Evolutionary conservation across 106 monocot genomes (phyloP), one percentile per base, ranked within the genome.

Genomic region (Dendrobium nobile): DNA sequence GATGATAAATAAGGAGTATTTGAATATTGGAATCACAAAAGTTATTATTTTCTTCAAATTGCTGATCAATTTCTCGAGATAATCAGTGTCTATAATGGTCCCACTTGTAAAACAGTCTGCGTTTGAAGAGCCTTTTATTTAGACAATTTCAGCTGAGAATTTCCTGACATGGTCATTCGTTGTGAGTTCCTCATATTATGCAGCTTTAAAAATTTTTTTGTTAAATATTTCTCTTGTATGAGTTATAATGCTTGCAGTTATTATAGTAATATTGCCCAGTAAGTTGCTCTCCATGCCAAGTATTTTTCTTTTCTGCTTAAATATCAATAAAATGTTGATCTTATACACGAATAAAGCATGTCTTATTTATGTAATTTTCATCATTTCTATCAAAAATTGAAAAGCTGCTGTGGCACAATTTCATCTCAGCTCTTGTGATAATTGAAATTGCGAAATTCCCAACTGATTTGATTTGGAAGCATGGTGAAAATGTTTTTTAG

Each of bases 21-120:
- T 64, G 64, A 37, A 64, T 26, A 6, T 9, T 0, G 28, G 22
- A 67, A 9, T 24, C 15, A 67, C 67, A 24, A 67, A 27, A 9
- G 31, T 6, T 67, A 26, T 26, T 26, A 26, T 67, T 26, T 67
- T 27, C 15, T 4, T 24, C 6, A 65, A 10, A 5, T 70, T 70
- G 37, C 37, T 70, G 15, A 70, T 70, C 3, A 70, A 70, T 33
- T 5, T 70, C 70, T 70, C 10, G 40, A 17, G 70, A 33, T 70
- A 70, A 40, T 40, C 90, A 98, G 98, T 98, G 98, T 92, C 89
- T 67, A 83, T 92, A 40, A 90, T 98, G 86, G 6, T 98, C 31
- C 98, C 98, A 77, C 92, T 98, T 85, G 98, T 92, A 68, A 98
- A 95, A 85, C 92, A 98, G 40, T 92, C 92, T 88, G 89, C 98